Evolutionary conservation across 495 filamentous ascomycete species (phyloP).

Genomic region (Rhypophila decipiens): DNA sequence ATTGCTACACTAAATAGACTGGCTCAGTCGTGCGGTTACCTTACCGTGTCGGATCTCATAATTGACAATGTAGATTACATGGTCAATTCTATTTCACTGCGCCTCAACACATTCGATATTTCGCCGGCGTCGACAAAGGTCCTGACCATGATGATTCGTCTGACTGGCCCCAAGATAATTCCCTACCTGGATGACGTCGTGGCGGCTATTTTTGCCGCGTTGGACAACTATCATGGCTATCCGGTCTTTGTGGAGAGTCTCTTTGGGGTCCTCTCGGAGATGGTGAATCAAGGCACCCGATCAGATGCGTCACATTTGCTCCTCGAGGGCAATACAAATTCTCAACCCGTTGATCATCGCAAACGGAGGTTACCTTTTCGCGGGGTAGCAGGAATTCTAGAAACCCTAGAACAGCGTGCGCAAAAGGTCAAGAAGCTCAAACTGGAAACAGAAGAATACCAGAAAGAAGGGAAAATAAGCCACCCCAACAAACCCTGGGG

Average conservation of each 20-base stretch:
- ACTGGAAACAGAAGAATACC: conserved; percentile 29
- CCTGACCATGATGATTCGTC: conserved; percentile 85
- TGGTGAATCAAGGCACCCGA: conserved; percentile 75
- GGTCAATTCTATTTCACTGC: conserved; percentile 83
- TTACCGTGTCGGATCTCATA: conserved; percentile 67
- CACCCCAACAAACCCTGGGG: conserved; percentile 26
- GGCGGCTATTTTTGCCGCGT: conserved; percentile 77
- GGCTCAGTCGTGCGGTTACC: conserved; percentile 68
- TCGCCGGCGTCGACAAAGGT: conserved; percentile 88
- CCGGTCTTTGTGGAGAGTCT: conserved; percentile 76
- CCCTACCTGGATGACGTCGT: conserved; percentile 91
- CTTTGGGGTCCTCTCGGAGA: conserved; percentile 71
- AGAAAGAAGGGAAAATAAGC: conserved; percentile 3
- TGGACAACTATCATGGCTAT: conserved; percentile 93
- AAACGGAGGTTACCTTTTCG: conserved; percentile 14
- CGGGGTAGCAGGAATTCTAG: conserved; percentile 12
- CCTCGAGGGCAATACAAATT: conserved; percentile 26
- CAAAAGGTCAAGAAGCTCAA: not conserved
- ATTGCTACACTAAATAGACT: conserved; percentile 78
- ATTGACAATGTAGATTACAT: conserved; percentile 95
- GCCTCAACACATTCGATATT: conserved; percentile 85
- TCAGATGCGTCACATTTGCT: conserved; percentile 57
- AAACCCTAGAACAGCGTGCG: conserved; percentile 15
- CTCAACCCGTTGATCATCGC: conserved; percentile 28
- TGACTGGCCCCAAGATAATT: conserved; percentile 74